A percentile compares a stretch with the other conserved stretches of the same genome.
phyloP scores from a whole-genome alignment of 441 rosid species.

The Eruca vesicaria region DNA sequence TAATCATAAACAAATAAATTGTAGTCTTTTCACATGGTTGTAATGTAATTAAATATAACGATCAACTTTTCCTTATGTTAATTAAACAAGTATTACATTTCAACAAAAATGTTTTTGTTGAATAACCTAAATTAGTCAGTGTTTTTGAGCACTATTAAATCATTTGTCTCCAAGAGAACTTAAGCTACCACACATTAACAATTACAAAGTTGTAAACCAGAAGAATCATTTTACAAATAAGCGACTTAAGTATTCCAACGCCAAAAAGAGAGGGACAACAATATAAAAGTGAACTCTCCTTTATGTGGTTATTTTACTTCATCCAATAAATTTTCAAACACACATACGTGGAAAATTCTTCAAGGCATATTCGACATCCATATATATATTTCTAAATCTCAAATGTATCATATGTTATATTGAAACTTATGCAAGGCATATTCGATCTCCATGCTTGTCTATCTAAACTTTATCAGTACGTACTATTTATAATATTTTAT shows the following conservation, averaged over 20 bases:
- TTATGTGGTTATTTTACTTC: constrained; percentile 11
- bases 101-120: not conserved
- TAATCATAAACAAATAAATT: not conserved
- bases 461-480: not conserved
- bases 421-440: not conserved
- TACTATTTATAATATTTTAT: not conserved
- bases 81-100: not conserved
- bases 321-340: not conserved
- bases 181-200: not conserved
- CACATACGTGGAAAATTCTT: constrained; percentile 15
- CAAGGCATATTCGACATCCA: constrained; percentile 14
- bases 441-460: not conserved
- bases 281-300: constrained; percentile 5
- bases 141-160: not conserved
- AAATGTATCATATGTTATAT: not conserved
- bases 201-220: not conserved
- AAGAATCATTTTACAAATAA: not conserved
- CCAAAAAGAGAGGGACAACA: constrained; percentile 5
- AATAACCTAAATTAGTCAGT: not conserved
- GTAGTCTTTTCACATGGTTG: not conserved
- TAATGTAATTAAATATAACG: not conserved
- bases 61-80: not conserved
- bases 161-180: not conserved
- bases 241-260: not conserved
- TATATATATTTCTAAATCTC: not conserved